Percentiles rank a stretch among this genome's conserved stretches.
phyloP scores from a whole-genome alignment of 2,329 filamentous ascomycete genomes.

The Beauveria pseudobassiana region DNA sequence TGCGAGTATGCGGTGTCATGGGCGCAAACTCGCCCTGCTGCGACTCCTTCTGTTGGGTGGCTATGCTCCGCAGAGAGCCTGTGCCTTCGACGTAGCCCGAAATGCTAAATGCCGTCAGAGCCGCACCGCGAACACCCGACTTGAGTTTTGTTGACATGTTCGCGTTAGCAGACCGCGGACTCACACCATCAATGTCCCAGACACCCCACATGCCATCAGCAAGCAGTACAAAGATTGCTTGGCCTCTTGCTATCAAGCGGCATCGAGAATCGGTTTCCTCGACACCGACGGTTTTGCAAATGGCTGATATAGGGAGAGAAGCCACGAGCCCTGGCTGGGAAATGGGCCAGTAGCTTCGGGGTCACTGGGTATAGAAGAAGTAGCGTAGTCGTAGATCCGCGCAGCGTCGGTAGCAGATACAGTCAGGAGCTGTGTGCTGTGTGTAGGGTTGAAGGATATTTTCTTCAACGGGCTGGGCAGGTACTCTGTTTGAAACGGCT shows the following conservation, averaged over 20 bases:
- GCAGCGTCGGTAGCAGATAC: slow-evolving; percentile 49
- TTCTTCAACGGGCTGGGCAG: slow-evolving; percentile 45
- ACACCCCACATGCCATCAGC: slow-evolving; percentile 61
- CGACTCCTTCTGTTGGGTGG: slow-evolving; percentile 27
- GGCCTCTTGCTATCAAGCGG: slow-evolving; percentile 53
- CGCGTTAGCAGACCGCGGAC: slow-evolving; percentile 34
- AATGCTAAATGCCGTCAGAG: slow-evolving; percentile 49
- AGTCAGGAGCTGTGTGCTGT: slow-evolving; percentile 50
- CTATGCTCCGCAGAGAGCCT: slow-evolving; percentile 40
- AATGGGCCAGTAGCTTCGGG: slow-evolving; percentile 43
- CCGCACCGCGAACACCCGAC: slow-evolving; percentile 48
- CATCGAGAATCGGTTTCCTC: slow-evolving; percentile 54
- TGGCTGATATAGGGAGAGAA: slow-evolving; percentile 53
- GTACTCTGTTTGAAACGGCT: slow-evolving; percentile 54
- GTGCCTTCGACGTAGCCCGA: slow-evolving; percentile 55
- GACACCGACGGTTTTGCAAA: slow-evolving; percentile 41
- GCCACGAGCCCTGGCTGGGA: slow-evolving; percentile 54
- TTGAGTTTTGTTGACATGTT: slow-evolving; percentile 42
- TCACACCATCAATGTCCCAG: slow-evolving; percentile 56
- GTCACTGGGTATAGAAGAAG: slow-evolving; percentile 44
- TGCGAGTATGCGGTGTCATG: slow-evolving; percentile 56
- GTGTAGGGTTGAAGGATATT: slow-evolving; percentile 54
- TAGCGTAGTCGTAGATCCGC: slow-evolving; percentile 54
- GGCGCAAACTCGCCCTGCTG: slow-evolving; percentile 49
- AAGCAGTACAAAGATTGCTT: slow-evolving; percentile 50